Percentiles rank a stretch among this genome's conserved stretches.
These are phyloP conservation scores for Botrytis medusae DNA, from an alignment of 2,329 filamentous ascomycete genomes.

Conservation along the genomic window DNA sequence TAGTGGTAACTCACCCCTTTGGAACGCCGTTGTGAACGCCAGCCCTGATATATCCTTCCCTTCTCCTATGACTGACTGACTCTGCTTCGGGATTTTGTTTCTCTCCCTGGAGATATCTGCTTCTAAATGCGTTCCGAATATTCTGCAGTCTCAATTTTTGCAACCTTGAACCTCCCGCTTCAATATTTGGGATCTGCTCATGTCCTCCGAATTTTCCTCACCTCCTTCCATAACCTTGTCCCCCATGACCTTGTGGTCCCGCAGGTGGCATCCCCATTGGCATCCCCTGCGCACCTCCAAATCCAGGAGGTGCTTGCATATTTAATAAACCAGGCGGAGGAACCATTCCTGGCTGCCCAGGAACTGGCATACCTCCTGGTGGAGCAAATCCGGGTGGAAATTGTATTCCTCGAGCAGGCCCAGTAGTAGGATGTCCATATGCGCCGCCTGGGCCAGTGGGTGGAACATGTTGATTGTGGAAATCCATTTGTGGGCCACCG, in stretches of 20 bases:
- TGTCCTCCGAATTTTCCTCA: background rate
- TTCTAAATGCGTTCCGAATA: too few relatives aligned
- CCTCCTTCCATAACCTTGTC: conserved; percentile 25
- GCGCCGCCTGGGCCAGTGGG: conserved; percentile 42
- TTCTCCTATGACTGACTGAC: too few relatives aligned
- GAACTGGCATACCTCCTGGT: conserved; percentile 4
- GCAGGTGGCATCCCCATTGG: conserved; percentile 36
- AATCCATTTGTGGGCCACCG: conserved; percentile 58
- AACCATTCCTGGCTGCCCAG: background rate
- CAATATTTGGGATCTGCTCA: background rate
- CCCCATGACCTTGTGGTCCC: conserved; percentile 28
- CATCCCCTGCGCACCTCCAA: conserved; percentile 32
- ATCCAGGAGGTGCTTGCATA: conserved; percentile 37
- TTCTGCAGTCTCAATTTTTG: background rate
- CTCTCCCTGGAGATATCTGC: too few relatives aligned
- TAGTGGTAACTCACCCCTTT: conserved; percentile 13
- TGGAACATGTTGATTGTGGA: conserved; percentile 45
- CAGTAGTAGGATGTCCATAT: conserved; percentile 3
- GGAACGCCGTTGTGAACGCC: conserved; percentile 1
- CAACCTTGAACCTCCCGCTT: background rate
- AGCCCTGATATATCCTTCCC: conserved; percentile 1
- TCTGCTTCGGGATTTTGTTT: too few relatives aligned
- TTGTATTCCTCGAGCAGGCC: background rate
- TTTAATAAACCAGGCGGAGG: conserved; percentile 24
- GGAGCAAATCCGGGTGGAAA: conserved; percentile 47